phyloP scores from a whole-genome alignment of 2,329 filamentous ascomycete genomes.

The Pseudocercospora pini-densiflorae region DNA sequence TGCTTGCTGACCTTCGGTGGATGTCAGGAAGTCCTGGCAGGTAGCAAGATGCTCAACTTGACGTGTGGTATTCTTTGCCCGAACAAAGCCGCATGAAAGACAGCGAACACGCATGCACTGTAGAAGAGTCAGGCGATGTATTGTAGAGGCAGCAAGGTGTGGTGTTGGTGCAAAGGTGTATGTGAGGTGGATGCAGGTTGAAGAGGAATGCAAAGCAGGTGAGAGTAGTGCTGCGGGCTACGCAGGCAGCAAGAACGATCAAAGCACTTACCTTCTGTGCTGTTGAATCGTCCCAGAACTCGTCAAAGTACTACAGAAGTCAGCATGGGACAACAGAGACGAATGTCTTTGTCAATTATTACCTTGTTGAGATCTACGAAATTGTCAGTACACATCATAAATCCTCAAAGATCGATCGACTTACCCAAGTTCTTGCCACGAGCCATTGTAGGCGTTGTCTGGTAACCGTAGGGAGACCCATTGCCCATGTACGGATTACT shows the following conservation, averaged over 20 bases:
- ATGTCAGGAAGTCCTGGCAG: constrained; percentile 51
- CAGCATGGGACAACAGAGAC: background rate
- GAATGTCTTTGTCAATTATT: background rate
- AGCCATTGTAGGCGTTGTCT: constrained; percentile 29
- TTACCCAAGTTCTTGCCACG: constrained; percentile 32
- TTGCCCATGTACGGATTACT: constrained; percentile 23
- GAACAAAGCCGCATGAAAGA: constrained; percentile 54
- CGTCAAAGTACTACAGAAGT: constrained; percentile 32
- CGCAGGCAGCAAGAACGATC: background rate
- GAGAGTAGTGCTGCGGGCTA: background rate
- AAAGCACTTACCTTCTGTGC: constrained; percentile 34
- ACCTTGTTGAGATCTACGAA: constrained; percentile 31
- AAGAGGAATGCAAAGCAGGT: background rate
- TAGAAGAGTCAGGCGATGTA: background rate
- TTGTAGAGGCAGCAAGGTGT: background rate
- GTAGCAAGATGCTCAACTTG: constrained; percentile 56
- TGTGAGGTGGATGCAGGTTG: background rate
- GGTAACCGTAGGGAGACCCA: constrained; percentile 22
- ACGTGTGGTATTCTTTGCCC: constrained; percentile 57
- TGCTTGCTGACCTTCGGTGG: constrained; percentile 49
- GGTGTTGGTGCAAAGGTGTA: background rate
- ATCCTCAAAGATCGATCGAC: background rate
- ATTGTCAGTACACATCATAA: constrained; percentile 3
- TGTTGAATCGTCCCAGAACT: constrained; percentile 37
- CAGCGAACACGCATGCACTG: constrained; percentile 56